A percentile compares a stretch with the other conserved stretches of the same genome.
These are phyloP conservation scores for Verticillium nubilum DNA, from an alignment of 2,329 filamentous ascomycete species.

Conservation along the genomic window DNA sequence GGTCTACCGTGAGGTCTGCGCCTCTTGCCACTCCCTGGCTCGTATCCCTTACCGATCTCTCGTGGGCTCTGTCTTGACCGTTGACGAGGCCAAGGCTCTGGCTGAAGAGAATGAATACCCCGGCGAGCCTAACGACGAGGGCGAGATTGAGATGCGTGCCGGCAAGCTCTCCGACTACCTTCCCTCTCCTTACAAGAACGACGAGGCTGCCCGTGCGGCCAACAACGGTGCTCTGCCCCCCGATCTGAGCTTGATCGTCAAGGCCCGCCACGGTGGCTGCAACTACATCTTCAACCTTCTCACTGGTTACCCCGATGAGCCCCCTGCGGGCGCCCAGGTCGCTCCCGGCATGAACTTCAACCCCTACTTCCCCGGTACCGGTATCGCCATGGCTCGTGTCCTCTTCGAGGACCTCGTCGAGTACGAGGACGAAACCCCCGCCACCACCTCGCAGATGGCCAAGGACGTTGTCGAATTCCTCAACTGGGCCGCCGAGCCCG, in stretches of 20 bases:
- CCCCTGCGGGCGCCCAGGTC: constrained; percentile 81
- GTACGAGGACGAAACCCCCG: constrained; percentile 94
- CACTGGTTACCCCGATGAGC: constrained; percentile 95
- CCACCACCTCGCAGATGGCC: constrained; percentile 97
- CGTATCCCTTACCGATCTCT: constrained; percentile 91
- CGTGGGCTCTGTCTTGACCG: constrained; percentile 87
- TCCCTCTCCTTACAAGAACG: constrained; percentile 94
- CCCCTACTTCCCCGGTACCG: constrained; percentile 98
- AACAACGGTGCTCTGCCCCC: constrained; percentile 98
- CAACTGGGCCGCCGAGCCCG: constrained; percentile 98
- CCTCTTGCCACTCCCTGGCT: constrained; percentile 92
- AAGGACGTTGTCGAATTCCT: constrained; percentile 99
- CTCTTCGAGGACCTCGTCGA: constrained; percentile 96
- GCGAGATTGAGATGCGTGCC: constrained; percentile 95
- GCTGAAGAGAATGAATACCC: constrained; percentile 99
- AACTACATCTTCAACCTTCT: constrained; percentile 97
- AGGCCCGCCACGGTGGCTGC: constrained; percentile 95
- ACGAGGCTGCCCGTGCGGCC: constrained; percentile 93
- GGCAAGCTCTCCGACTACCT: constrained; percentile 99
- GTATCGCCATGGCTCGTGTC: constrained; percentile 98
- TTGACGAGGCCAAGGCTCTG: constrained; percentile 95
- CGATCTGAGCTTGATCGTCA: constrained; percentile 95
- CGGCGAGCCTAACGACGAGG: constrained; percentile 94
- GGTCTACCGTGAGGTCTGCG: constrained; percentile 98
- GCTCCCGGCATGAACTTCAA: constrained; percentile 97